Evolutionary conservation across 305 asterid species (phyloP), one percentile per base, ranked within the genome.

Genomic region (Salvia sclarea): DNA sequence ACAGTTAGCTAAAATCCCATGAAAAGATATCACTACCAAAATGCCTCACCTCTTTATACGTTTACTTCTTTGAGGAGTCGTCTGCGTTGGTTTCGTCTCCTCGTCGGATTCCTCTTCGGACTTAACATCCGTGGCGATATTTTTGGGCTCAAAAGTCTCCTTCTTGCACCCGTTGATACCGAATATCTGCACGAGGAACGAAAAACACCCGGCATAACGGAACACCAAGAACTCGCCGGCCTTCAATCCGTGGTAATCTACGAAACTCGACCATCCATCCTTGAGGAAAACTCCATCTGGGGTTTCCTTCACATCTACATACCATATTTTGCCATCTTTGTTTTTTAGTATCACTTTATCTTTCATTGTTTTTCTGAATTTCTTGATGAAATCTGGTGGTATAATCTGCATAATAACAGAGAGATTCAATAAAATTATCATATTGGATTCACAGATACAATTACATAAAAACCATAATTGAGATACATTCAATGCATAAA

Each of bases 191-290:
- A 84, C 89, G 5, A 60, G 0, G 17, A 77, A 84, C 2, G 80
- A 25, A 47, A 28, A 82, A 41, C 9, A 1, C 24, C 59, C 17
- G 3, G 16, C 72, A 31, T 82, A 77, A 2, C 4, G 55, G 21
- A 84, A 79, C 30, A 79, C 76, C 77, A 84, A 41, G 53, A 81
- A 69, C 9, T 84, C 83, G 10, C 83, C 89, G 13, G 20, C 6
- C 44, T 62, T 61, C 61, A 81, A 20, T 41, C 70, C 1, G 24
- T 77, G 78, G 54, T 77, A 14, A 3, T 37, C n/a, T 24, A 84
- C 76, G 38, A 81, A 84, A 0, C 3, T 59, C 30, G 12, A 66
- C 89, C 86, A 84, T 77, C 76, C 89, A 14, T 63, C 54, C 52
- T 52, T 49, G 11, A 81, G 28, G 76, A 66, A 79, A 22, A 64